Evolutionary conservation across 345 rosid genomes (phyloP).

Genomic region (Populus davidiana): DNA sequence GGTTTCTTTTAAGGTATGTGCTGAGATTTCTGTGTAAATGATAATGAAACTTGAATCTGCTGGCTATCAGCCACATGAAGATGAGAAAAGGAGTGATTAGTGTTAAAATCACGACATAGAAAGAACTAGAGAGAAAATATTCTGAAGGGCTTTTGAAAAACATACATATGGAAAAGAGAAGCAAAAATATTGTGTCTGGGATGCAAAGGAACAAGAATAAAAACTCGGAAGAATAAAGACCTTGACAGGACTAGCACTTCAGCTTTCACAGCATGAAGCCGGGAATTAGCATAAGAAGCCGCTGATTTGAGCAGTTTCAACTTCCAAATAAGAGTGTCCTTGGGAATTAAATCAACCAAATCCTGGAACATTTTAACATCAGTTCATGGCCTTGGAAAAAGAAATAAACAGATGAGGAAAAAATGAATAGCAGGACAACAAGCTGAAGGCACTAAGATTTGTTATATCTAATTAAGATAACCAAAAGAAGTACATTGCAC

Average conservation of each 20-base stretch:
- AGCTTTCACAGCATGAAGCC: slow-evolving; percentile 77
- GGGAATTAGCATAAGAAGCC: slow-evolving; percentile 74
- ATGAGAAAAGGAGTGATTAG: background rate
- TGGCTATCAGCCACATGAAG: background rate
- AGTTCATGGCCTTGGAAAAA: background rate
- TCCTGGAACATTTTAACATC: slow-evolving; percentile 34
- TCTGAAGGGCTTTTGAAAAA: background rate
- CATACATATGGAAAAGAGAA: background rate
- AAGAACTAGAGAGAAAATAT: background rate
- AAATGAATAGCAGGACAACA: background rate
- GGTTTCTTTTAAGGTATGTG: background rate
- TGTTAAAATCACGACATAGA: background rate
- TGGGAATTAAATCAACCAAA: slow-evolving; percentile 53
- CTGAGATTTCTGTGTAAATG: background rate
- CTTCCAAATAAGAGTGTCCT: slow-evolving; percentile 75
- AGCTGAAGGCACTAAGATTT: background rate
- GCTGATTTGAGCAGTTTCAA: slow-evolving; percentile 62
- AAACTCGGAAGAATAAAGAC: slow-evolving; percentile 28
- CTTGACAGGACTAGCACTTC: slow-evolving; percentile 77
- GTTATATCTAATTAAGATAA: background rate
- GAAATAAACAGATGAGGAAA: background rate
- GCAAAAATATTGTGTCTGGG: background rate
- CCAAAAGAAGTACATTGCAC: background rate
- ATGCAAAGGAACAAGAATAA: background rate
- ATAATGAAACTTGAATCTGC: background rate